Evolutionary conservation across 805 yeast species (phyloP).

Genomic region (Gaillardinia entomophila): DNA sequence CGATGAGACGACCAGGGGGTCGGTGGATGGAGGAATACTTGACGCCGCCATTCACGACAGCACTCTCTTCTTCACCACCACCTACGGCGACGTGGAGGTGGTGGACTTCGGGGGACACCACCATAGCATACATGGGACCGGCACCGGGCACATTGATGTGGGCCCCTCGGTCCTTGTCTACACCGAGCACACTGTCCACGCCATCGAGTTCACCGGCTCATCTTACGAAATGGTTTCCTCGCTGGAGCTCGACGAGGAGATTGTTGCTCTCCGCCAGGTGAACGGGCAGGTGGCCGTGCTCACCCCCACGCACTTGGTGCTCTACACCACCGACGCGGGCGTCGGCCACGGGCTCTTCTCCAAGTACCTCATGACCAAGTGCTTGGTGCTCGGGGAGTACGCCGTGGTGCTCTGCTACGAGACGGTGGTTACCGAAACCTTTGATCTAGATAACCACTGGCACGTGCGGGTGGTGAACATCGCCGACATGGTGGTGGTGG

Average conservation of each 20-base stretch:
- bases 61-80: not conserved
- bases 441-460: conserved; percentile 8
- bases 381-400: conserved; percentile 6
- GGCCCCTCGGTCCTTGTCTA: not conserved
- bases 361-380: conserved; percentile 11
- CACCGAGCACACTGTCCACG: not conserved
- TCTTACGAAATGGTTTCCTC: conserved; percentile 1
- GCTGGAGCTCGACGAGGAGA: not conserved
- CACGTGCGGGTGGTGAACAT: conserved; percentile 11
- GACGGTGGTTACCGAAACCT: conserved; percentile 5
- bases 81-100: not conserved
- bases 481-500: conserved; percentile 7
- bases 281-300: not conserved
- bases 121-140: not conserved
- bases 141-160: not conserved
- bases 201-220: not conserved
- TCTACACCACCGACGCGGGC: not conserved
- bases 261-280: not conserved
- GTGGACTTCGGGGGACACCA: too few species aligned
- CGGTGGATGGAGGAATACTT: not conserved
- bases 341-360: conserved; percentile 8
- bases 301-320: not conserved
- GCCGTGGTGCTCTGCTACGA: conserved; percentile 12
- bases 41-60: not conserved
- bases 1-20: not conserved